Base-by-base conservation (phyloP, 1,139 yeast genomes). In the Debaryomyces fabryi region DNA sequence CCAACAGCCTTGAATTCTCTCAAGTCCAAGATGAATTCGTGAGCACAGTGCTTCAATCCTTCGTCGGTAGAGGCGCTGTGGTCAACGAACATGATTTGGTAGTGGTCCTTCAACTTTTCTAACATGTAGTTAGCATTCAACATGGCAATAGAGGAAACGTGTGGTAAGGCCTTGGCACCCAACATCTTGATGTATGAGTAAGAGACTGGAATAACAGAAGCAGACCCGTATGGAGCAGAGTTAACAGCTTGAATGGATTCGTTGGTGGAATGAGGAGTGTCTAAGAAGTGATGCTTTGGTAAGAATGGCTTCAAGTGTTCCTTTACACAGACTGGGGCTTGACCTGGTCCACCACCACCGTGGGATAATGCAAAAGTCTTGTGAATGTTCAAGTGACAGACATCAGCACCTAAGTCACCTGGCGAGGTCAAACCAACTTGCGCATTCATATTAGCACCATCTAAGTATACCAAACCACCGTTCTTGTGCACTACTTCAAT, bases 271-370 rank as follows among this genome's bases (percentile, higher is more conserved):
- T 81, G 83, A 0, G 87, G 82, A 54, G 88, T 83, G 42, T 74
- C 67, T 27, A 82, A 78, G 48, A 86, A 74, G 36, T 81, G 79
- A 68, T 93, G 97, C 32, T 77, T 76, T 48, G 99, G 99, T 61
- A 93, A 79, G 72, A 84, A 91, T 49, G 92, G 91, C 44, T 79
- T 81, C 62, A 93, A 76, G 67, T 91, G 97, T 50, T 78, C 74
- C 61, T 86, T 87, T 54, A 92, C 98, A 78, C 98, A 91, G 52
- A 93, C 95, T 50, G 99, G 98, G 9, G 97, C 99, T 65, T 92
- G 96, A 61, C 98, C 99, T 39, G 99, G 99, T 44, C 99, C 99
- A 67, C 99, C 99, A 63, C 99, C 99, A 62, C 99, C 99, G 67
- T 93, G 99, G 52, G 97, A 96, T 64, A 93, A 91, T 44, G 98